Evolutionary conservation across 2,329 filamentous ascomycete species (phyloP).

Genomic region (Fusarium nodosum): DNA sequence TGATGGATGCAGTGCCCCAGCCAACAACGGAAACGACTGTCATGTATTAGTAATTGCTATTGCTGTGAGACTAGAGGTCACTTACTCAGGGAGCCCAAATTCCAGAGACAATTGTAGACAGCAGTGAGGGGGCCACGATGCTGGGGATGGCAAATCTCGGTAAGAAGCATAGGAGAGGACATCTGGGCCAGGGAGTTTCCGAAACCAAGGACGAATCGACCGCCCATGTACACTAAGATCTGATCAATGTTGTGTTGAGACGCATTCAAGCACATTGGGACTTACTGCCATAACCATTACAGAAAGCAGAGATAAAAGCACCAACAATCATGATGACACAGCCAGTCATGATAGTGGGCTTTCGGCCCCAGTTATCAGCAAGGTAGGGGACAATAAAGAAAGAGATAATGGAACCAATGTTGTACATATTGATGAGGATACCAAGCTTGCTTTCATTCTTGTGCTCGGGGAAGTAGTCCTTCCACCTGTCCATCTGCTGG

Average conservation of each 20-base stretch:
- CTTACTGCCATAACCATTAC: conserved; percentile 60
- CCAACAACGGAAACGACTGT: conserved; percentile 71
- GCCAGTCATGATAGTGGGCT: conserved; percentile 59
- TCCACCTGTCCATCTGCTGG: conserved; percentile 69
- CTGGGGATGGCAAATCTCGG: conserved; percentile 77
- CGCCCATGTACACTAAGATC: conserved; percentile 56
- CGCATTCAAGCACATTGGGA: conserved; percentile 2
- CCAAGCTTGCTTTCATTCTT: conserved; percentile 60
- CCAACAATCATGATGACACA: conserved; percentile 63
- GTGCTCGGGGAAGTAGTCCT: conserved; percentile 62
- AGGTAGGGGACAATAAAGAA: conserved; percentile 63
- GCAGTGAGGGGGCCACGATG: conserved; percentile 75
- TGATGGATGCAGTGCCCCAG: conserved; percentile 71
- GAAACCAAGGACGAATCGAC: conserved; percentile 67
- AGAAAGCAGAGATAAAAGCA: conserved; percentile 59
- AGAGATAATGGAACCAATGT: conserved; percentile 63
- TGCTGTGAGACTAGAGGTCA: background rate
- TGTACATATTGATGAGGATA: conserved; percentile 66
- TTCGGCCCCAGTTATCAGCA: conserved; percentile 60
- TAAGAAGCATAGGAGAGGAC: conserved; percentile 73
- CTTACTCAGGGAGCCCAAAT: conserved; percentile 65
- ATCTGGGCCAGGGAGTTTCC: conserved; percentile 75
- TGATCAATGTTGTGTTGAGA: background rate
- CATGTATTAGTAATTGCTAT: background rate
- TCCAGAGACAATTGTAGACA: conserved; percentile 78